These are phyloP conservation scores for Pisolithus orientalis DNA, from an alignment of 768 basidiomycete genomes.

Conservation along the genomic window DNA sequence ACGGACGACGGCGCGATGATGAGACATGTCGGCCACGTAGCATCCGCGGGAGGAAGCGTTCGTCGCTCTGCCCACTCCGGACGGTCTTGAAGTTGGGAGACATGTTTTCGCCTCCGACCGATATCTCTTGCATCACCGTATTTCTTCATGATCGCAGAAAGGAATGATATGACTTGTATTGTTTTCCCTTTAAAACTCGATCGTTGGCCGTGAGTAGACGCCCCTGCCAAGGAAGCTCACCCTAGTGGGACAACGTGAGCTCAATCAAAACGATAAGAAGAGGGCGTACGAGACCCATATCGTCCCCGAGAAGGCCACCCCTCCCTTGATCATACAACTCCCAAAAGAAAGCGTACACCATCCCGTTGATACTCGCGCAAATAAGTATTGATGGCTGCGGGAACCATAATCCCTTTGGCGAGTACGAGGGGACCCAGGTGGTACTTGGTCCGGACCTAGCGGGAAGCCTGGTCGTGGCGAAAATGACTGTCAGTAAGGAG, in stretches of 20 bases:
- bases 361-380: constrained; percentile 90
- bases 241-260: constrained; percentile 15
- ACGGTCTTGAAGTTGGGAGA: constrained; percentile 61
- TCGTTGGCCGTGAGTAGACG: constrained; percentile 1
- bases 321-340: constrained; percentile 55
- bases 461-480: constrained; percentile 52
- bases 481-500: constrained; percentile 25
- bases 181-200: constrained; percentile 65
- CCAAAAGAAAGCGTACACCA: constrained; percentile 79
- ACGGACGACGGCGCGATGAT: constrained; percentile 86
- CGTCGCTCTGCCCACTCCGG: constrained; percentile 46
- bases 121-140: constrained; percentile 56
- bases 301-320: constrained; percentile 89
- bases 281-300: constrained; percentile 75
- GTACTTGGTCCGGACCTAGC: constrained; percentile 36
- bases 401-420: constrained; percentile 45
- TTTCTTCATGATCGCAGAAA: constrained; percentile 91
- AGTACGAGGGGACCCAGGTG: constrained; percentile 45
- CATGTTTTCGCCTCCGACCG: constrained; percentile 58
- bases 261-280: constrained; percentile 2
- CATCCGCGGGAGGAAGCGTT: constrained; percentile 58
- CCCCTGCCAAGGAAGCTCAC: neutral
- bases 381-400: constrained; percentile 72
- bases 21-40: constrained; percentile 79
- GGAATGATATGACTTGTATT: constrained; percentile 84